Base-by-base conservation (phyloP, 768 basidiomycete genomes). In the Sistotremastrum suecicum region DNA sequence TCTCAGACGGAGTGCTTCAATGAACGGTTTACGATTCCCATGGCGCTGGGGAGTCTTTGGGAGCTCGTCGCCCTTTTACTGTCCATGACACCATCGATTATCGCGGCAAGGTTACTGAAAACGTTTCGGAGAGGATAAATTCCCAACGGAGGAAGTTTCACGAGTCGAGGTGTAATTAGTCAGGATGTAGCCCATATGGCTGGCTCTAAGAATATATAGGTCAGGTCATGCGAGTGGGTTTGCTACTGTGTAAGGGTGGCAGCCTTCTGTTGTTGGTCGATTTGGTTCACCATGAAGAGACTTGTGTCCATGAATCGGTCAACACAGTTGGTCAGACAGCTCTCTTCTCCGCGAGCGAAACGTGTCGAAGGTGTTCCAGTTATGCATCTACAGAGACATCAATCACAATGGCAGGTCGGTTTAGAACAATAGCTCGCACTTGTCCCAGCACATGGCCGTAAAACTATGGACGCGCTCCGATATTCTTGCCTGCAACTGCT, bases 381-480 rank as follows among this genome's bases (percentile, higher is more conserved):
- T 44, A 92, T 71, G 58, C 90, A 94, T 60, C 88, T 90, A 51
- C 31, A 46, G 33, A 39, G 48, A 41, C 28, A 44, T 47, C 30
- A 42, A 10, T 9, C 10, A 11, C 5, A 10, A 12, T 2, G 30
- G 38, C 34, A 41, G 37, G 40, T 34, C 12, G 40, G 28, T 39
- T 12, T 33, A 10, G 43, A 48, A 40, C 39, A 34, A 10, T 12
- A 46, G n/a, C 43, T 68, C 76, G 60, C 56, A 91, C 88, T 92
- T 89, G 68, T 90, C 84, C 87, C 89, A 92, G 61, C 89, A 91
- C 65, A 79, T 78, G 55, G 74, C 73, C 11, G 90, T 91, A 52
- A 91, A 71, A 42, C 68, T 74, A 50, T 89, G 88, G 38, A 91
- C 78, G 31, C 74, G 67, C 29, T 74, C 65, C 54, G 88, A 75